Base-by-base conservation (phyloP, 257 asterid genomes). In the Ocimum tenuiflorum region DNA sequence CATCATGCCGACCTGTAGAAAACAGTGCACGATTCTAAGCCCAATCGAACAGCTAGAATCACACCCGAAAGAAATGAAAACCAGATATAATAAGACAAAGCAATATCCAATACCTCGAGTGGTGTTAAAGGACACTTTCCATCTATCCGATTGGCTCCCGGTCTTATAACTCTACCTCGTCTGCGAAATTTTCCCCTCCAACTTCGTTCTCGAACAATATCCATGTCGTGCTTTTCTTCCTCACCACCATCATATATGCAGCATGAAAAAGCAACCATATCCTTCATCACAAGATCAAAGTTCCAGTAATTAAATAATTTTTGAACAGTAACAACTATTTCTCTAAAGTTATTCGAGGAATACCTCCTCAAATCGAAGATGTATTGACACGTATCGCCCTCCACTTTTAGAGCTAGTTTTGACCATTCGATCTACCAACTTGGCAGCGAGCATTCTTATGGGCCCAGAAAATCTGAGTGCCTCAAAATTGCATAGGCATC, bases 211-310 rank as follows among this genome's bases (percentile, higher is more conserved):
- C 99, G 94, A 46, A 95, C 97, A 73, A 85, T 72, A 80, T 94
- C 97, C 99, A 94, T 94, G 71, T 90, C 97, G 49, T 24, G 91
- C 72, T 83, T 88, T 74, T 94, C 99, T 82, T 90, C 94, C 60
- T 88, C 94, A 6, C 99, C 99, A 11, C 99, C 99, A 75, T 90
- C 97, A 58, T 90, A 94, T 65, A 78, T 79, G 79, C 99, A 94
- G 80, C 99, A 94, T 1, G 97, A 94, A 78, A 94, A 94, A 23
- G 97, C 99, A 77, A 94, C 99, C 99, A 94, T 94, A 73, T 94
- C 99, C 99, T 91, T 68, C 76, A 71, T 78, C 39, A 43, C 62
- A 45, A 70, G 53, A 64, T 41, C 67, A 47, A 58, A 52, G 38
- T 35, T 17, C 12, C 17, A 38, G 5, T 8, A 12, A 41, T 31